Evolutionary conservation across 169 alveolate species (phyloP), one percentile per base, ranked within the genome.

Genomic region (Cryptosporidium ryanae): DNA sequence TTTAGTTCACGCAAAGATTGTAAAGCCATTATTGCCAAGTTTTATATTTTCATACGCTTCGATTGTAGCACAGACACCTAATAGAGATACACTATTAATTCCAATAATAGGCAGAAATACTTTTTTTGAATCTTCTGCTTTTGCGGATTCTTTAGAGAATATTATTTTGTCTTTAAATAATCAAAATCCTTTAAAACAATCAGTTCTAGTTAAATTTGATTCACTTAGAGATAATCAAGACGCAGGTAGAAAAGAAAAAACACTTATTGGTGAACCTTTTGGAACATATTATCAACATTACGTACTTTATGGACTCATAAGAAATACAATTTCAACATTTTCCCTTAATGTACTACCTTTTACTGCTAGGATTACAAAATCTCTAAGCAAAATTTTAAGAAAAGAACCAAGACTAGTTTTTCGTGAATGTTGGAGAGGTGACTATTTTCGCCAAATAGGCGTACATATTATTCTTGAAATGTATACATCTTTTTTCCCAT

Each of bases 361-460:
- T n/a, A 61, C 50, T 59, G 68, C 87, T 12, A 76, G 59, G 27
- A 76, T 76, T 21, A 55, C 87, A 2, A 57, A 38, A 38, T 44
- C 43, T 76, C n/a, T 76, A 43, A 76, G 71, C 38, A 43, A 21
- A 10, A 5, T 76, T 21, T 48, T 76, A 10, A 59, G 87, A 46
- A 55, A 61, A 59, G 87, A 76, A 8, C 68, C 68, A 21, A 76
- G 76, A 59, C 8, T 76, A 23, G 87, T 76, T 3, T 76, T 25
- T 50, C 57, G 87, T 17, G 87, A 76, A 25, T 76, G 87, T 34
- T 76, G 87, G 87, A 55, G 87, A 59, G 87, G 87, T 18, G 87
- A 76, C 64, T 76, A 76, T 76, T 76, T 59, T 21, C 57, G 87
- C 38, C 87, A 76, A 29, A 76, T 76, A 10, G 87, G 87, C 10